phyloP scores from a whole-genome alignment of 2,329 filamentous ascomycete genomes.

The Daldinia eschscholtzii region DNA sequence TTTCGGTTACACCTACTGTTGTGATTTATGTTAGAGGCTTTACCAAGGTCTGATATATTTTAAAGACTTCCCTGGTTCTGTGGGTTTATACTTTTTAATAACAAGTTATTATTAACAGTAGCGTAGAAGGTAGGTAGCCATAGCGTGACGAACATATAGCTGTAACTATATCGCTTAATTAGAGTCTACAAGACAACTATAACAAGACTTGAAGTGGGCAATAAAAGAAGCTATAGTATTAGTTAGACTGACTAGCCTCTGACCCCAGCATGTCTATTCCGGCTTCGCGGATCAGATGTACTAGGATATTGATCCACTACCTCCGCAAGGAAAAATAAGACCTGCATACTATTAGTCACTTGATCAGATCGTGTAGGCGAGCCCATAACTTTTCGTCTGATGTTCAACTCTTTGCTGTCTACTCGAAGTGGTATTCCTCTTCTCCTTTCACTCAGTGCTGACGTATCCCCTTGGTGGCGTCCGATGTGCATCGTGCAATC shows the following conservation, averaged over 20 bases:
- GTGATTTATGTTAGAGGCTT: background rate
- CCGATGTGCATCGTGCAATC: constrained; percentile 6
- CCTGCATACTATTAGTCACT: constrained; percentile 25
- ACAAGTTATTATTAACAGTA: too few species aligned
- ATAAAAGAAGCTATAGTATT: background rate
- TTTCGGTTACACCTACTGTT: constrained; percentile 20
- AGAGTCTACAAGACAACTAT: background rate
- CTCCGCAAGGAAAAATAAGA: constrained; percentile 17
- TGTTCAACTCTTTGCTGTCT: constrained; percentile 16
- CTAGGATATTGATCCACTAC: background rate
- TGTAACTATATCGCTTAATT: background rate
- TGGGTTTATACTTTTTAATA: background rate
- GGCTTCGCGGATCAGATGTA: constrained; percentile 9
- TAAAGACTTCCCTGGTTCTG: background rate
- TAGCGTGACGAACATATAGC: too few species aligned
- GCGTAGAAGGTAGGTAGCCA: too few species aligned
- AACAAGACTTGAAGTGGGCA: too few species aligned
- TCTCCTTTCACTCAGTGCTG: constrained; percentile 22
- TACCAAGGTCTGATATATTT: background rate
- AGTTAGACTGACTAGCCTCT: background rate
- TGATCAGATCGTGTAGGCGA: constrained; percentile 10
- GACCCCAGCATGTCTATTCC: constrained; percentile 6
- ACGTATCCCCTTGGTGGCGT: constrained; percentile 6
- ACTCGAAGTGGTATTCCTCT: constrained; percentile 15
- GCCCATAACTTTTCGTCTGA: constrained; percentile 17